phyloP scores from a whole-genome alignment of 371 early-diverging fungal genomes.

The Blakeslea trispora region DNA sequence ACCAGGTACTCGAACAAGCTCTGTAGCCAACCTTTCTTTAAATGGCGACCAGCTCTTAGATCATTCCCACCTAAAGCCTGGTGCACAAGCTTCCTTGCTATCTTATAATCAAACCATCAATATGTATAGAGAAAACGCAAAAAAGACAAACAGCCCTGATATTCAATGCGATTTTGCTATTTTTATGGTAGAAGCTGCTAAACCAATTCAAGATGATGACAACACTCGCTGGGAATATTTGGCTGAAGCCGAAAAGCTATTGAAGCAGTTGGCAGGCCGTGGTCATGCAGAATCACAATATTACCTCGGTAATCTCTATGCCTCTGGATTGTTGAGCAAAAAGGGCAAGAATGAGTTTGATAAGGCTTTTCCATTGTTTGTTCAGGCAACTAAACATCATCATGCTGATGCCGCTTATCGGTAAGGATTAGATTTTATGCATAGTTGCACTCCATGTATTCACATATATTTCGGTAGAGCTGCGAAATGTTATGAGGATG shows the following conservation, averaged over 20 bases:
- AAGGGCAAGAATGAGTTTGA: constrained; percentile 71
- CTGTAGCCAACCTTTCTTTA: constrained; percentile 37
- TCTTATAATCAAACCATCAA: constrained; percentile 69
- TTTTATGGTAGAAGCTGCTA: constrained; percentile 73
- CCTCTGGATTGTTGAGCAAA: constrained; percentile 57
- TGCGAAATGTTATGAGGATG: constrained; percentile 74
- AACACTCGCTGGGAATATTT: constrained; percentile 59
- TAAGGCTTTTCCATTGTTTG: constrained; percentile 70
- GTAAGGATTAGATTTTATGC: constrained; percentile 16
- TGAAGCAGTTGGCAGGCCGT: constrained; percentile 61
- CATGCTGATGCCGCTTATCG: constrained; percentile 72
- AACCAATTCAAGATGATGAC: constrained; percentile 57
- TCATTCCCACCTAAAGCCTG: constrained; percentile 69
- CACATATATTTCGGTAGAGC: constrained; percentile 36
- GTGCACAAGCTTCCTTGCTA: constrained; percentile 64
- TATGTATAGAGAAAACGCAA: constrained; percentile 76
- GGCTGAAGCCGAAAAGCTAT: constrained; percentile 62
- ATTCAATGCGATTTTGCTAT: constrained; percentile 83
- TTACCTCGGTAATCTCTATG: constrained; percentile 66
- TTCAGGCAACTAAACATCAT: constrained; percentile 68
- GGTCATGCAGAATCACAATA: constrained; percentile 71
- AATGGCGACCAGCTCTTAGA: constrained; percentile 55
- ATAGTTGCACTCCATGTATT: background rate
- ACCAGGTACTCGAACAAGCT: constrained; percentile 38
- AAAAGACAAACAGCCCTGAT: constrained; percentile 79